Percentiles rank a stretch among this genome's conserved stretches.
These are phyloP conservation scores for Caloboletus inedulis DNA, from an alignment of 1,284 basidiomycete species.

Conservation along the genomic window DNA sequence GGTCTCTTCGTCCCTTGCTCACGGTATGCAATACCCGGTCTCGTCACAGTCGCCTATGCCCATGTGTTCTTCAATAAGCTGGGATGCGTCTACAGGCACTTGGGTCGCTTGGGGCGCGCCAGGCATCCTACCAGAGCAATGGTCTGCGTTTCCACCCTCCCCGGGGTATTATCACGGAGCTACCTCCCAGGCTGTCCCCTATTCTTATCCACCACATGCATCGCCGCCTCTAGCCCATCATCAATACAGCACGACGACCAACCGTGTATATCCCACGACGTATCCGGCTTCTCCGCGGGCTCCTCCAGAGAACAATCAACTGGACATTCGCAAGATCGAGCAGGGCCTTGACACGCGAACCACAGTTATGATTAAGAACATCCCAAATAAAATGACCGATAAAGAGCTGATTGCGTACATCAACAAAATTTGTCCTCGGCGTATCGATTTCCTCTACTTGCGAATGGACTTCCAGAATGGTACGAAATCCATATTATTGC, in stretches of 20 bases:
- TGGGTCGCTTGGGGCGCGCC: conserved; percentile 33
- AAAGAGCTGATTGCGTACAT: conserved; percentile 70
- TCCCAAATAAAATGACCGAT: conserved; percentile 86
- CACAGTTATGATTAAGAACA: conserved; percentile 86
- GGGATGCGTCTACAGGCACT: conserved; percentile 30
- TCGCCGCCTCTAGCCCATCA: conserved; percentile 24
- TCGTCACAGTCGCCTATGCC: conserved; percentile 31
- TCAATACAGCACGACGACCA: conserved; percentile 20
- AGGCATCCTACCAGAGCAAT: conserved; percentile 29
- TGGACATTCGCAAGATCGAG: conserved; percentile 70
- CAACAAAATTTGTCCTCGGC: conserved; percentile 59
- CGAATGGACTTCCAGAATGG: conserved; percentile 82
- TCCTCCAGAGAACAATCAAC: conserved; percentile 57
- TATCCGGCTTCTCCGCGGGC: conserved; percentile 30
- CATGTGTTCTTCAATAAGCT: conserved; percentile 29
- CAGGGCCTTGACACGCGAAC: conserved; percentile 76
- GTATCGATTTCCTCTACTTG: conserved; percentile 81
- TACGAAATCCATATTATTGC: conserved; percentile 30
- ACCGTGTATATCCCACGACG: conserved; percentile 23
- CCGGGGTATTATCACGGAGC: conserved; percentile 30
- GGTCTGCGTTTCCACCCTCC: conserved; percentile 29
- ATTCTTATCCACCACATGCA: conserved; percentile 29
- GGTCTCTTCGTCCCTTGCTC: conserved; percentile 28
- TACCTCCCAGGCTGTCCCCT: conserved; percentile 23
- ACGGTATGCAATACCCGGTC: conserved; percentile 30